A percentile compares a stretch with the other conserved stretches of the same genome.
phyloP scores from a whole-genome alignment of 1,284 basidiomycete genomes.

The Moesziomyces sp. region DNA sequence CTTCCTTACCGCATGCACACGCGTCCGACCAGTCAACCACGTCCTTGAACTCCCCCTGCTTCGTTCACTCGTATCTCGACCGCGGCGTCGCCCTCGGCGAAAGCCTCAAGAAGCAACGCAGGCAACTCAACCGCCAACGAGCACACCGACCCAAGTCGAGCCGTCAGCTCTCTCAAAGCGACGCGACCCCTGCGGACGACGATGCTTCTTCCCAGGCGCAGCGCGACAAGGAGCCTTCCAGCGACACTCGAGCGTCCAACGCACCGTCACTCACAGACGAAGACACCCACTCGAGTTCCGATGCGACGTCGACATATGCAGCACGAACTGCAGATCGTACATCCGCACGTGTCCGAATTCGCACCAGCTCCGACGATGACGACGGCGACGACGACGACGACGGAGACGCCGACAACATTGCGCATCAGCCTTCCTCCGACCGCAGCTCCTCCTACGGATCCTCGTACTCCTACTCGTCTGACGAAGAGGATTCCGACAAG shows the following conservation, averaged over 20 bases:
- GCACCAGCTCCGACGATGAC: conserved; percentile 42
- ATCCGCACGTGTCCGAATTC: conserved; percentile 25
- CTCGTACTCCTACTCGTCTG: conserved; percentile 61
- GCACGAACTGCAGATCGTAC: conserved; percentile 12
- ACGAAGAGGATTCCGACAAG: conserved; percentile 75
- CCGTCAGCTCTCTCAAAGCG: conserved; percentile 22
- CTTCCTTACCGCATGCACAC: conserved; percentile 25
- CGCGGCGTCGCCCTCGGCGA: conserved; percentile 48
- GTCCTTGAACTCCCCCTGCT: conserved; percentile 49
- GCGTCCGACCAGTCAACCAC: conserved; percentile 17
- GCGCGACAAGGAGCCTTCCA: conserved; percentile 1
- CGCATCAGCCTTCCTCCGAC: conserved; percentile 30
- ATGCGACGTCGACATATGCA: conserved; percentile 14
- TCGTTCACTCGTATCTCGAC: conserved; percentile 58
- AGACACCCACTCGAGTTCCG: conserved; percentile 15
- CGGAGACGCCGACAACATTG: conserved; percentile 27
- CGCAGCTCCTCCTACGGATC: conserved; percentile 35
- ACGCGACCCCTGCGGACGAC: conserved; percentile 29
- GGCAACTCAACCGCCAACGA: conserved; percentile 33
- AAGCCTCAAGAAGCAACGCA: conserved; percentile 41
- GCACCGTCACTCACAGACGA: conserved; percentile 7
- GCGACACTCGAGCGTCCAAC: not conserved
- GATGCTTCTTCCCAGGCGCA: conserved; percentile 8
- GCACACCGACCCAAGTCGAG: conserved; percentile 6
- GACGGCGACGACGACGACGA: conserved; percentile 33